Evolutionary conservation across 805 yeast genomes (phyloP), one percentile per base, ranked within the genome.

Genomic region (Myxozyma vanderwaltii): DNA sequence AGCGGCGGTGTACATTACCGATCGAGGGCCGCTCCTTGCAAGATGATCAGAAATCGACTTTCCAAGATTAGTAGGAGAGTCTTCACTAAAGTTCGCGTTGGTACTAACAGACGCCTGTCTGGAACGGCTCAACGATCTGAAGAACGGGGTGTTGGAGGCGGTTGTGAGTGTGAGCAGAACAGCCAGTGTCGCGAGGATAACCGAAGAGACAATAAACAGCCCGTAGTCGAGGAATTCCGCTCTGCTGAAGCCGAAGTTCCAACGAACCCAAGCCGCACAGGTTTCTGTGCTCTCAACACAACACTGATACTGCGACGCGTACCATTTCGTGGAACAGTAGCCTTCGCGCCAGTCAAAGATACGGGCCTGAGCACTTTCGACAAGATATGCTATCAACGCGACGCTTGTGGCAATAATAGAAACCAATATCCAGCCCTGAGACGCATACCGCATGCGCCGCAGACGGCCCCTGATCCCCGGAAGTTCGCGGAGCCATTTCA

Each of bases 341-440:
- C 86, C 86, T 52, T 76, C 74, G 63, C 81, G 79, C 66, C 81
- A 70, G 61, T 82, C 85, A 36, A 80, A 80, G 44, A 82, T 67
- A 6, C 77, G 65, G 27, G 76, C 72, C 68, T 82, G 86, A 24
- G 77, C 69, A 48, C 73, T 73, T 65, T 81, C 84, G 38, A 82
- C 81, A 10, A 67, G 62, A 67, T 71, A 82, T 0, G 84, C 85
- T 38, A 82, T 69, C n/a, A 79, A 50, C 0, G 86, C 76, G 61
- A 81, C 80, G 0, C 68, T 63, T 27, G 79, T 73, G 1, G 81
- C 81, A 29, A 81, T 75, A 6, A 79, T 56, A 1, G 78, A 73
- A 33, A 82, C 79, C 38, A 82, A 68, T 2, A 81, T 60, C 85
- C 85, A 82, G 55, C 78, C 80, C 29, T 81, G 79, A 6, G 76